Evolutionary conservation across 257 asterid species (phyloP).

Genomic region (Penstemon barbatus): DNA sequence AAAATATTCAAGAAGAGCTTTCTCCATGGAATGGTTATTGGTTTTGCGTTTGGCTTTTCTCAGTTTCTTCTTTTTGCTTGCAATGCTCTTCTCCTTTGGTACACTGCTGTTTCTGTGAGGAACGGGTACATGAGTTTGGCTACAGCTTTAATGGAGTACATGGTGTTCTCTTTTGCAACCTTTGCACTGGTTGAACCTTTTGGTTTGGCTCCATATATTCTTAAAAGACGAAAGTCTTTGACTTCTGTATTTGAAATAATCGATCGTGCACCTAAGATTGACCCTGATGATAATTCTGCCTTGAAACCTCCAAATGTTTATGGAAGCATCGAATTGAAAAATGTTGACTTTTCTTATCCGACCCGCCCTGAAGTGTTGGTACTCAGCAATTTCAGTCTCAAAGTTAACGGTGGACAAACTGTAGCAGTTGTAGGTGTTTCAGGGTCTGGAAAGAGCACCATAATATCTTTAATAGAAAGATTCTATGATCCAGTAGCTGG

Average conservation of each 20-base stretch:
- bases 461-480: constrained; percentile 84
- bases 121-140: constrained; percentile 50
- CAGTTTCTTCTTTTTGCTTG: constrained; percentile 98
- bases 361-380: constrained; percentile 88
- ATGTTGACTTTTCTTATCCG: constrained; percentile 89
- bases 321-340: constrained; percentile 95
- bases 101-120: constrained; percentile 81
- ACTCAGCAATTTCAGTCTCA: constrained; percentile 96
- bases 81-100: constrained; percentile 97
- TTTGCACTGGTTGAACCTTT: constrained; percentile 98
- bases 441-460: constrained; percentile 98
- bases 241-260: constrained; percentile 90
- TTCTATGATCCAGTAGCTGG: constrained; percentile 96
- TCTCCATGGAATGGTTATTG: constrained; percentile 96
- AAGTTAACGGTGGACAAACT: constrained; percentile 96
- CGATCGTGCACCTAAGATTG: constrained; percentile 89
- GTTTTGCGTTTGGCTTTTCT: constrained; percentile 93
- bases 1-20: constrained; percentile 91
- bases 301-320: constrained; percentile 95
- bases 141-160: constrained; percentile 93
- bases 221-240: constrained; percentile 86
- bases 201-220: constrained; percentile 98
- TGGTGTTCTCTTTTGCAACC: constrained; percentile 98
- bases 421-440: constrained; percentile 98
- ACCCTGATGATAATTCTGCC: constrained; percentile 92